These are phyloP conservation scores for Fusarium brachygibbosum DNA, from an alignment of 2,329 filamentous ascomycete genomes.

Conservation along the genomic window DNA sequence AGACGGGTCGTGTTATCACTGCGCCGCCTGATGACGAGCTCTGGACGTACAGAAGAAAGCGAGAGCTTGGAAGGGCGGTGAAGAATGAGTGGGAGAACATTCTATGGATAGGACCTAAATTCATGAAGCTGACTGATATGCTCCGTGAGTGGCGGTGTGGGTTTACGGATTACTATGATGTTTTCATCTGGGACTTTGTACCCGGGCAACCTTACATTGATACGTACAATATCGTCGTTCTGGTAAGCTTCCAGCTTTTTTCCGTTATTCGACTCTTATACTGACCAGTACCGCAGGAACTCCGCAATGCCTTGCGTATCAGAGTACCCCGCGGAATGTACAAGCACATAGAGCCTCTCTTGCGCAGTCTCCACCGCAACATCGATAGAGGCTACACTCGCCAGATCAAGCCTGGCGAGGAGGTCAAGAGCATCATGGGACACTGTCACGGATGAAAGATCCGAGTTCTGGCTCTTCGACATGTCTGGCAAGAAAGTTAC, in stretches of 20 bases:
- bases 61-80: constrained; percentile 46
- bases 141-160: constrained; percentile 48
- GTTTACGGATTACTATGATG: constrained; percentile 50
- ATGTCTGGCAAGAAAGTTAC: constrained; percentile 18
- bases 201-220: constrained; percentile 33
- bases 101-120: constrained; percentile 44
- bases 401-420: constrained; percentile 44
- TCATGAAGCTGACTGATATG: constrained; percentile 44
- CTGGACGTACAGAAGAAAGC: constrained; percentile 48
- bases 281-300: constrained; percentile 40
- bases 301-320: constrained; percentile 48
- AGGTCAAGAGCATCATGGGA: constrained; percentile 46
- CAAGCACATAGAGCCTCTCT: constrained; percentile 41
- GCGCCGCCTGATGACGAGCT: constrained; percentile 45
- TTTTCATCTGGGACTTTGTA: constrained; percentile 50
- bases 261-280: fast-evolving
- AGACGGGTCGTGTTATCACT: constrained; percentile 49
- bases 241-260: constrained; percentile 8
- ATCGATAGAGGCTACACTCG: constrained; percentile 45
- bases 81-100: constrained; percentile 48
- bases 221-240: constrained; percentile 40
- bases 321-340: constrained; percentile 42
- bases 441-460: constrained; percentile 32
- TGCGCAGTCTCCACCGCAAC: constrained; percentile 43
- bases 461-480: constrained; percentile 32